A percentile compares a stretch with the other conserved stretches of the same genome.
phyloP scores from a whole-genome alignment of 176 grass and related monocot genomes.

The Avena insularis region DNA sequence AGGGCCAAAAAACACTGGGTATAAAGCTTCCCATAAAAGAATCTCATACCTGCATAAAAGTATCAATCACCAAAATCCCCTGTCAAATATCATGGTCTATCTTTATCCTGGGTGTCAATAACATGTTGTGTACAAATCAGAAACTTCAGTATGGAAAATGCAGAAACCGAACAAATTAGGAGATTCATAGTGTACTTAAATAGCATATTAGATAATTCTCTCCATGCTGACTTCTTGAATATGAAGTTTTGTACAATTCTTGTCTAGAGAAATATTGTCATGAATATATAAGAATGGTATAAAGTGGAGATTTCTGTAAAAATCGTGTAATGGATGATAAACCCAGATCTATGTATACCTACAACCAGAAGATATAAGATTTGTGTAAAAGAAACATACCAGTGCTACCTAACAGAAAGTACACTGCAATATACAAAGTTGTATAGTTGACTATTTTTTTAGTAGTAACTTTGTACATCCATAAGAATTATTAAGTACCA shows the following conservation, averaged over 20 bases:
- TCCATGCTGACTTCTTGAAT: constrained; percentile 62
- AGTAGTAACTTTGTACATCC: constrained; percentile 5
- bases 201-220: constrained; percentile 57
- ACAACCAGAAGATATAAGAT: constrained; percentile 35
- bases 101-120: constrained; percentile 24
- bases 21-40: constrained; percentile 80
- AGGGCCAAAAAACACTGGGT: constrained; percentile 73
- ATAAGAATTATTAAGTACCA: background rate
- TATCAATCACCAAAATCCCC: constrained; percentile 23
- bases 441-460: background rate
- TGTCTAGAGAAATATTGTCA: constrained; percentile 90
- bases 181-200: constrained; percentile 68
- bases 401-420: constrained; percentile 21
- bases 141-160: constrained; percentile 78
- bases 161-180: constrained; percentile 50
- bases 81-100: constrained; percentile 21
- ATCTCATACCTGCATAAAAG: constrained; percentile 75
- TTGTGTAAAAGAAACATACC: constrained; percentile 10
- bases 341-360: constrained; percentile 74
- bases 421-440: background rate
- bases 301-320: constrained; percentile 77
- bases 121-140: constrained; percentile 53
- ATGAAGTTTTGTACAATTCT: constrained; percentile 64
- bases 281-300: constrained; percentile 68
- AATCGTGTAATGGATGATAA: constrained; percentile 66